Conservation (phyloP, 257 asterid genomes). For the Leonotis leonurus region DNA sequence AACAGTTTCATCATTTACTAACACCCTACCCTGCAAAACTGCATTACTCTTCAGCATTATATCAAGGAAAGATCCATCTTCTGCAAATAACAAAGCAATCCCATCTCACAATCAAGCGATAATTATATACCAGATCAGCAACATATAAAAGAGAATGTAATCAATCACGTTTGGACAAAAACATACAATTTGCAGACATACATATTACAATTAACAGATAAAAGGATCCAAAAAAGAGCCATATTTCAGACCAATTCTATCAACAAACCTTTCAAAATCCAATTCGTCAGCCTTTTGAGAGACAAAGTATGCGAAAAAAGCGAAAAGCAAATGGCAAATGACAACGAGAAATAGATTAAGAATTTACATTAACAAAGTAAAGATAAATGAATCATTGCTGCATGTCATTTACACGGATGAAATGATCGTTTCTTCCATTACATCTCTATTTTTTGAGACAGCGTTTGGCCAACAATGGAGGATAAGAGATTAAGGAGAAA, state of each 20-base stretch:
- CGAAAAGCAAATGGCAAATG: constrained; percentile 30
- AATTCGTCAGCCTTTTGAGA: background rate
- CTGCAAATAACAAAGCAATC: too few relatives aligned
- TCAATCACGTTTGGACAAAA: background rate
- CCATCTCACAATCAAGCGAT: constrained; percentile 8
- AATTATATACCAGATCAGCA: constrained; percentile 21
- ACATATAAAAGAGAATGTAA: background rate
- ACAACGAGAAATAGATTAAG: background rate
- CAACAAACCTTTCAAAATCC: constrained; percentile 25
- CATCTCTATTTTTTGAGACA: constrained; percentile 2
- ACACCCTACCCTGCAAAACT: too few relatives aligned
- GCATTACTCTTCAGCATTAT: too few relatives aligned
- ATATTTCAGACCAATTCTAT: too few relatives aligned
- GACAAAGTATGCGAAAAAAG: background rate
- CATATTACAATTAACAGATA: background rate
- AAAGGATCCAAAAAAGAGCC: too few relatives aligned
- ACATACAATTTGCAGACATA: background rate
- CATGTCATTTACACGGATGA: too few relatives aligned
- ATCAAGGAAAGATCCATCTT: too few relatives aligned
- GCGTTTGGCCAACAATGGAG: constrained; percentile 11
- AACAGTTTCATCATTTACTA: too few relatives aligned
- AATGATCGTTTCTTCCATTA: background rate
- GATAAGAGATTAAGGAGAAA: background rate
- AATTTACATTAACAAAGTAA: constrained; percentile 6
- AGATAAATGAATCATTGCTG: constrained; percentile 20